A percentile compares a stretch with the other conserved stretches of the same genome.
These are phyloP conservation scores for Coprinopsis marcescibilis DNA, from an alignment of 768 basidiomycete genomes.

Conservation along the genomic window DNA sequence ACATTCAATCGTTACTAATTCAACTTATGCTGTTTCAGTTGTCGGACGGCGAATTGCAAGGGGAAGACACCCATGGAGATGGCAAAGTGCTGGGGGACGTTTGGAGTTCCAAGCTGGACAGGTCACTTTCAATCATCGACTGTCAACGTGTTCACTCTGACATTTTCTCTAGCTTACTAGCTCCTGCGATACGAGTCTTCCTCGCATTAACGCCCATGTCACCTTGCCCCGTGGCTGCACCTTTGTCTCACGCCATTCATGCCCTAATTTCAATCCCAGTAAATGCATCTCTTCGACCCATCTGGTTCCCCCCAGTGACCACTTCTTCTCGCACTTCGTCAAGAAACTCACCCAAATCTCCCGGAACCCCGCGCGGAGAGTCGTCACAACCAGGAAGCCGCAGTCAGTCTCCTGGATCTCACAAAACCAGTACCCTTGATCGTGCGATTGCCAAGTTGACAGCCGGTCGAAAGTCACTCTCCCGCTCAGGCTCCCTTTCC, in stretches of 20 bases:
- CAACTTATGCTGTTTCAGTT: slow-evolving; percentile 21
- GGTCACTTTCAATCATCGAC: slow-evolving; percentile 38
- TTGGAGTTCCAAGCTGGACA: slow-evolving; percentile 70
- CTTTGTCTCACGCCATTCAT: slow-evolving; percentile 80
- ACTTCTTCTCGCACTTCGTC: slow-evolving; percentile 30
- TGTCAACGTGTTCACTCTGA: neutral
- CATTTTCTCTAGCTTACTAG: slow-evolving; percentile 47
- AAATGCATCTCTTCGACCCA: slow-evolving; percentile 41
- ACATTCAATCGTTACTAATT: neutral
- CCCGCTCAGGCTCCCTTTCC: too few relatives aligned
- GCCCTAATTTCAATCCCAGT: slow-evolving; percentile 76
- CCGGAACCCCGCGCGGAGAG: slow-evolving; percentile 27
- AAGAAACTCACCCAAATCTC: slow-evolving; percentile 31
- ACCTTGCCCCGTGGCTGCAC: slow-evolving; percentile 59
- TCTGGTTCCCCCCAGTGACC: slow-evolving; percentile 59
- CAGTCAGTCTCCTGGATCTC: slow-evolving; percentile 34
- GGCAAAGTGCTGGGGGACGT: slow-evolving; percentile 62
- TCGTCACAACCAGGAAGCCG: slow-evolving; percentile 30
- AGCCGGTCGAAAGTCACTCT: slow-evolving; percentile 42
- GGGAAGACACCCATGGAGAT: slow-evolving; percentile 21
- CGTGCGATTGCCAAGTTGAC: slow-evolving; percentile 52
- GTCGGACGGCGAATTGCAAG: slow-evolving; percentile 42
- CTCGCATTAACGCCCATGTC: slow-evolving; percentile 56
- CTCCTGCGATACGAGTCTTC: slow-evolving; percentile 67
- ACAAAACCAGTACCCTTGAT: slow-evolving; percentile 46